phyloP scores from a whole-genome alignment of 441 rosid species.

The Erodium trifolium region DNA sequence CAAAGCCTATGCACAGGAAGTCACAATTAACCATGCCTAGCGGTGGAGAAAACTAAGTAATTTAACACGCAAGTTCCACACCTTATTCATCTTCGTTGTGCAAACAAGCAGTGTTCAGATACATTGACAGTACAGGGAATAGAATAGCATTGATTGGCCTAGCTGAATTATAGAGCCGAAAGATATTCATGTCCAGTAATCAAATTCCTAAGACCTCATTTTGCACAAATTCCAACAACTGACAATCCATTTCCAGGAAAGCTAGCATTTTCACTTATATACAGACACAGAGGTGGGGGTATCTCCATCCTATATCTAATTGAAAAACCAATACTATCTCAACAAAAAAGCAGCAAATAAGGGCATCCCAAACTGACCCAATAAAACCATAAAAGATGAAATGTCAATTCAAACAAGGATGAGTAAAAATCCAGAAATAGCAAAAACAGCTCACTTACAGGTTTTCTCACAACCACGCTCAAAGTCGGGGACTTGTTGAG shows the following conservation, averaged over 20 bases:
- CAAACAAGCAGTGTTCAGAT: neutral
- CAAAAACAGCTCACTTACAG: constrained; percentile 44
- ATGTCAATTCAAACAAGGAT: constrained; percentile 10
- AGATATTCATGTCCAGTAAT: neutral
- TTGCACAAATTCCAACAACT: neutral
- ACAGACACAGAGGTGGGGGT: neutral
- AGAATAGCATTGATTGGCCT: neutral
- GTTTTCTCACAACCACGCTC: constrained; percentile 47
- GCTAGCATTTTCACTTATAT: neutral
- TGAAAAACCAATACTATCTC: neutral
- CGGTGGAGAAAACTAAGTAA: neutral
- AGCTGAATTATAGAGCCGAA: neutral
- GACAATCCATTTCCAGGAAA: neutral
- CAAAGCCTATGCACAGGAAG: neutral
- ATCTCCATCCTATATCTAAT: neutral
- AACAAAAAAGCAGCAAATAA: neutral
- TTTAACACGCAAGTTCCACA: neutral
- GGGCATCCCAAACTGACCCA: constrained; percentile 11
- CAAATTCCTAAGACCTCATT: neutral
- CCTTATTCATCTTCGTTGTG: neutral
- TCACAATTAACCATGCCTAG: neutral
- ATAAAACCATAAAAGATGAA: constrained; percentile 7
- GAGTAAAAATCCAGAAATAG: constrained; percentile 9
- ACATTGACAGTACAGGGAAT: neutral
- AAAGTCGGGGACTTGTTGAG: constrained; percentile 30